Evolutionary conservation across 257 asterid species (phyloP), one percentile per base, ranked within the genome.

Genomic region (Nicotiana benthamiana): DNA sequence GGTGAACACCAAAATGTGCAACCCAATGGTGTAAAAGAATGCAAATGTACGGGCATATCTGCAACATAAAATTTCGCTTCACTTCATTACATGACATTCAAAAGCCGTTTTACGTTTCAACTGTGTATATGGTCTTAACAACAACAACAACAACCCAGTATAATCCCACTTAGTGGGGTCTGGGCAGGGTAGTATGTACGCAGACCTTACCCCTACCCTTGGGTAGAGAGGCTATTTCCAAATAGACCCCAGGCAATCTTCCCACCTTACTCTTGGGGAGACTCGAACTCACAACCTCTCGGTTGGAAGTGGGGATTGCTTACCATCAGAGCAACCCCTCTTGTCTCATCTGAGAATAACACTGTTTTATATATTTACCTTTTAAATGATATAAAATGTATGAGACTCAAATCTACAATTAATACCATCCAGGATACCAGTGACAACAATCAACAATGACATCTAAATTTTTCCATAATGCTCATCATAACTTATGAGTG

Each of bases 31-130:
- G 46, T 93, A 95, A 93, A 95, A 93, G 86, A 95, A 95, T 16
- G 90, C 98, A 84, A 95, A 95, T n/a, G 93, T 89, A 85, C 97
- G 92, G 2, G 93, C 97, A n/a, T 91, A 93, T 87, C 99, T 95
- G 92, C 86, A 82, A 64, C 57, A 60, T 52, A 59, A 40, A 34
- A 82, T 28, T 40, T 32, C 77, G 46, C 79, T 16, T 51, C 40
- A 28, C 54, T 30, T 28, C 51, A 81, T 34, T 32, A 36, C 77
- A 28, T 66, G 51, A 17, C 17, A 59, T 22, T 10, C 4, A 27
- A 20, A 59, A 0, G 28, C 12, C 9, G 63, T n/a, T 57, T n/a
- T 57, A 9, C 6, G 4, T 59, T 59, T 59, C 65, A 9, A 10
- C 30, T 9, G 7, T 2, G 16, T 22, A 10, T 16, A 53, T 16